Evolutionary conservation across 192 early-diverging fungal species (phyloP), one percentile per base, ranked within the genome.

Genomic region (Entomortierella chlamydospora): DNA sequence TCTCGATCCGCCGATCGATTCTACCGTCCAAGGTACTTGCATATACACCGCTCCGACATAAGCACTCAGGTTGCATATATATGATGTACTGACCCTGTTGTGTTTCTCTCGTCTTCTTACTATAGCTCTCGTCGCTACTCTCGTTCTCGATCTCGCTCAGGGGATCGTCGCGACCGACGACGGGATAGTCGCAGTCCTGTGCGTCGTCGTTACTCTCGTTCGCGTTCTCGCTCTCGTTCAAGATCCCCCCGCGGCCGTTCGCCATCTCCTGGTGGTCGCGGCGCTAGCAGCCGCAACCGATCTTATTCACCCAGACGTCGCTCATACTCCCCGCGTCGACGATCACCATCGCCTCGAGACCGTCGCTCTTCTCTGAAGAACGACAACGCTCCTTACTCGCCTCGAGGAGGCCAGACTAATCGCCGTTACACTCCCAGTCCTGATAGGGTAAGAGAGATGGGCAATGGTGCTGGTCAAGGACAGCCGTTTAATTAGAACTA

Each of bases 161-260:
- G 49, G 6, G 70, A 72, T 41, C 70, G 61, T 33, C 70, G 70
- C 33, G 54, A 43, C 34, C 61, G 58, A 30, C 54, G 61, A 11
- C 61, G 61, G 11, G 70, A 64, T n/a, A 71, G 69, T 28, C 59
- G 59, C 22, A 71, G 69, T 41, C 69, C 69, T 34, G 39, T 53
- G 10, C 69, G 69, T 30, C 69, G 60, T 61, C 49, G 69, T 17
- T 69, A 55, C 5, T 22, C 29, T 8, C 45, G 53, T 15, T 37
- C 34, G 5, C 34, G 34, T 37, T 37, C 34, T 37, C 37, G 42
- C 23, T 60, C 57, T 0, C 68, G 57, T 20, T 61, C 68, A 20
- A 55, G 67, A 41, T 55, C 52, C n/a, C 28, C 52, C 7, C 68
- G 58, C 13, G 60, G 43, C 12, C 47, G 68, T 20, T 70, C 68